Conservation (phyloP, 345 rosid genomes). For the Citrus trifoliata region DNA sequence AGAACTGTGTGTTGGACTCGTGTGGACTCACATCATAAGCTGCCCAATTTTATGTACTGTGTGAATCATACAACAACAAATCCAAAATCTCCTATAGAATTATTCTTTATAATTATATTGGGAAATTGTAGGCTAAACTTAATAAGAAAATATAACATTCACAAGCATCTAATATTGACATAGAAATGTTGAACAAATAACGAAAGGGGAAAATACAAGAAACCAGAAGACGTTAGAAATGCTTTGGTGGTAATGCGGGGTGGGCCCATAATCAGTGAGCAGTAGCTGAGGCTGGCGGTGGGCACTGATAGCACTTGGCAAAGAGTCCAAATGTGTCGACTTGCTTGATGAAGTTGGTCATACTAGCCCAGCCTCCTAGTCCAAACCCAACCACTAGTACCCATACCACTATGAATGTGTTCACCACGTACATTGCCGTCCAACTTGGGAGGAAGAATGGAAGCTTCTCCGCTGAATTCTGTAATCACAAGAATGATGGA, state of each 20-base stretch:
- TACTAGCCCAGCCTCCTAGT: conserved; percentile 89
- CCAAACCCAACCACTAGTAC: conserved; percentile 71
- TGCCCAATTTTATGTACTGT: conserved; percentile 7
- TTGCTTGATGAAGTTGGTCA: conserved; percentile 69
- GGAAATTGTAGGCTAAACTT: not conserved
- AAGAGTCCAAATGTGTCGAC: conserved; percentile 84
- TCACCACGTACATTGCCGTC: conserved; percentile 62
- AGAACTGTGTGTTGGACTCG: conserved; percentile 1
- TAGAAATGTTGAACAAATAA: conserved; percentile 8
- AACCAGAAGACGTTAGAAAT: conserved; percentile 4
- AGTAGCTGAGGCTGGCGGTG: conserved; percentile 24
- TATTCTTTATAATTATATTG: not conserved
- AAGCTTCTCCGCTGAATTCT: conserved; percentile 77
- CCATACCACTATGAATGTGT: conserved; percentile 59
- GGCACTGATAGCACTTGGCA: conserved; percentile 90
- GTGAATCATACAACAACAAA: not conserved
- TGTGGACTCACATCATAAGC: conserved; percentile 14
- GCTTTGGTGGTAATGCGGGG: not conserved
- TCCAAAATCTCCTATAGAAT: not conserved
- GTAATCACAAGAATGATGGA: conserved; percentile 1
- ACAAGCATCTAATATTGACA: not conserved
- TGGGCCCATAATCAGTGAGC: conserved; percentile 25
- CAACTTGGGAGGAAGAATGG: conserved; percentile 67
- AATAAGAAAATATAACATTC: not conserved
- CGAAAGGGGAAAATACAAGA: conserved; percentile 7